These are phyloP conservation scores for Rosa rugosa DNA, from an alignment of 306 rosid genomes.

Conservation along the genomic window DNA sequence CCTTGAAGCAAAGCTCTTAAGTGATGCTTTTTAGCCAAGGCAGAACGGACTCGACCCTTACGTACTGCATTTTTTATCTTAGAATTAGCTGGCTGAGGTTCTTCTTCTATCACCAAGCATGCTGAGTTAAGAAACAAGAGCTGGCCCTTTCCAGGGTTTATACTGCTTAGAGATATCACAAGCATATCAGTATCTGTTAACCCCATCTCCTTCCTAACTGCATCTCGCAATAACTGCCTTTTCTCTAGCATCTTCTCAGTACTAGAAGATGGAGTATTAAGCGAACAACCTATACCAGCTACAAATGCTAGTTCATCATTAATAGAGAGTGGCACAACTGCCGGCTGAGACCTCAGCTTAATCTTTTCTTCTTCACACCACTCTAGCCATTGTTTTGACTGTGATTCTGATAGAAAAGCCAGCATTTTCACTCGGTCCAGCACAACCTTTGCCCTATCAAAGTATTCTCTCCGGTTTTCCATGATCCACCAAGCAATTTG, in stretches of 20 bases:
- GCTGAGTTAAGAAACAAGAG: slow-evolving; percentile 76
- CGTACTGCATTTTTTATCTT: slow-evolving; percentile 29
- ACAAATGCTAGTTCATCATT: slow-evolving; percentile 78
- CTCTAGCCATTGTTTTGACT: slow-evolving; percentile 72
- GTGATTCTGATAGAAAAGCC: slow-evolving; percentile 70
- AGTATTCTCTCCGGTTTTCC: slow-evolving; percentile 90
- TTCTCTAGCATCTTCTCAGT: slow-evolving; percentile 60
- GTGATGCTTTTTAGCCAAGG: slow-evolving; percentile 49
- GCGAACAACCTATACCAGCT: slow-evolving; percentile 76
- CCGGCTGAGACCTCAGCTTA: slow-evolving; percentile 60
- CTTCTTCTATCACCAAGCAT: slow-evolving; percentile 36
- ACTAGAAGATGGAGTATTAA: slow-evolving; percentile 73
- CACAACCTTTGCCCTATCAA: slow-evolving; percentile 68
- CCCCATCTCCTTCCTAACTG: slow-evolving; percentile 75
- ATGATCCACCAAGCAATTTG: slow-evolving; percentile 96
- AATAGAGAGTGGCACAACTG: slow-evolving; percentile 71
- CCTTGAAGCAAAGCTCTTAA: slow-evolving; percentile 53
- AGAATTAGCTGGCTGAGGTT: slow-evolving; percentile 31
- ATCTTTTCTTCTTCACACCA: slow-evolving; percentile 83
- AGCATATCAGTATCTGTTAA: slow-evolving; percentile 70
- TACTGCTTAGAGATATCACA: slow-evolving; percentile 80
- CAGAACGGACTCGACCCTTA: slow-evolving; percentile 39
- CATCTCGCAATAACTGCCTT: slow-evolving; percentile 55
- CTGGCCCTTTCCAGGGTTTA: slow-evolving; percentile 92
- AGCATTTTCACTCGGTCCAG: slow-evolving; percentile 68